Base-by-base conservation (phyloP, 257 asterid genomes). In the Voacanga thouarsii region DNA sequence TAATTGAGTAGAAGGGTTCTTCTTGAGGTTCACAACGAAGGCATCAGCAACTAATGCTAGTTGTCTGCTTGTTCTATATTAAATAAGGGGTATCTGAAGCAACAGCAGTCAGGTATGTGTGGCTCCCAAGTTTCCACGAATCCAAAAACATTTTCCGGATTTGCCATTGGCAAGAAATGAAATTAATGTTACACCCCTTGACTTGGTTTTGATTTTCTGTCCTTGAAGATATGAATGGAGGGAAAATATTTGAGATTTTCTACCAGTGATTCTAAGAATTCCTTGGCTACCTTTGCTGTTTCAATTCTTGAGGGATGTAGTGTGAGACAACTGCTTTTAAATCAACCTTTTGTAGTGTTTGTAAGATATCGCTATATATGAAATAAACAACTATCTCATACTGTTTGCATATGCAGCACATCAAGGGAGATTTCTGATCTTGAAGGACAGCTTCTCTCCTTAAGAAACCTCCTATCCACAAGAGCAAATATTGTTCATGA, bases 371-470 rank as follows among this genome's bases (percentile, higher is more conserved):
- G 68, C 71, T 70, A 56, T 69, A 77, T 76, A 33, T 1, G 75
- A 26, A 39, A 37, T 78, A 65, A 74, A 74, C 67, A 77, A 51
- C 51, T 16, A 49, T 75, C 71, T 81, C 63, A 79, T 76, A 65
- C 56, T 78, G 68, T 80, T 71, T 79, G 18, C 70, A 59, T 76
- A 7, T 84, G 81, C 96, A 95, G 99, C 77, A 93, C 98, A 43
- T 90, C 98, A 51, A 91, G 89, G 83, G 99, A 93, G 79, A 95
- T 95, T 12, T 92, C 96, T 66, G 91, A 93, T 83, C 97, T 95
- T 8, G 99, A 93, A 87, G 99, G 98, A 67, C 96, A 95, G 88
- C 97, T 95, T 7, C 91, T 89, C 1, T 84, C 97, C 68, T 82
- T 95, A 67, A 93, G 89, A 80, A 93, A 91, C 70, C 96, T 88